Percentiles rank a stretch among this genome's conserved stretches.
Conservation (phyloP, 352 stramenopile species). For the Elongisporangium undulatum region DNA sequence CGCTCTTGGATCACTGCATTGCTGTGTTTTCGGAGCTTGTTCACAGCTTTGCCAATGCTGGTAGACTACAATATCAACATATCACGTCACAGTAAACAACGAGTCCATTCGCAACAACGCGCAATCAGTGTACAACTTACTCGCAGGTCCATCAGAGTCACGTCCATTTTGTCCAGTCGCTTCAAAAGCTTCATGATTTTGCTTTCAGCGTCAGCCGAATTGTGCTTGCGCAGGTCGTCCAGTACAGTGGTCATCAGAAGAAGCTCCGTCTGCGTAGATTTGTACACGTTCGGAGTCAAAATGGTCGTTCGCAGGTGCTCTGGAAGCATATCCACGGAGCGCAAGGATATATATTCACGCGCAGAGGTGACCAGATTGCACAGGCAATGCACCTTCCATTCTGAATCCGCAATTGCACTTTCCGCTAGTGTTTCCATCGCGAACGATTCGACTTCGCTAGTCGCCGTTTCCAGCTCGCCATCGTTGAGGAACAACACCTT, state of each 20-base stretch:
- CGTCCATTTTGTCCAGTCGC: slow-evolving; percentile 59
- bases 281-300: slow-evolving; percentile 71
- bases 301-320: slow-evolving; percentile 77
- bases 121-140: slow-evolving; percentile 19
- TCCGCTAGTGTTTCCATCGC: slow-evolving; percentile 60
- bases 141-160: slow-evolving; percentile 76
- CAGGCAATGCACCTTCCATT: slow-evolving; percentile 76
- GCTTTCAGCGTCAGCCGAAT: slow-evolving; percentile 10
- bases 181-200: slow-evolving; percentile 68
- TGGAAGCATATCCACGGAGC: slow-evolving; percentile 80
- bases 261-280: slow-evolving; percentile 75
- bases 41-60: slow-evolving; percentile 81
- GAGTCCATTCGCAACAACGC: background rate
- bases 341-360: slow-evolving; percentile 79
- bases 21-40: slow-evolving; percentile 81
- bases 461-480: slow-evolving; percentile 67
- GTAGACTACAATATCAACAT: slow-evolving; percentile 41
- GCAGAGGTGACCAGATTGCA: slow-evolving; percentile 76
- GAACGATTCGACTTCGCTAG: slow-evolving; percentile 52
- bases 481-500: slow-evolving; percentile 81
- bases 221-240: slow-evolving; percentile 46
- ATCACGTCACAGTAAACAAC: slow-evolving; percentile 3
- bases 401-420: slow-evolving; percentile 56
- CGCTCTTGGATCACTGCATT: slow-evolving; percentile 38
- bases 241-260: slow-evolving; percentile 59